Base-by-base conservation (phyloP, 129 eudicot genomes). In the Tagetes erecta region DNA sequence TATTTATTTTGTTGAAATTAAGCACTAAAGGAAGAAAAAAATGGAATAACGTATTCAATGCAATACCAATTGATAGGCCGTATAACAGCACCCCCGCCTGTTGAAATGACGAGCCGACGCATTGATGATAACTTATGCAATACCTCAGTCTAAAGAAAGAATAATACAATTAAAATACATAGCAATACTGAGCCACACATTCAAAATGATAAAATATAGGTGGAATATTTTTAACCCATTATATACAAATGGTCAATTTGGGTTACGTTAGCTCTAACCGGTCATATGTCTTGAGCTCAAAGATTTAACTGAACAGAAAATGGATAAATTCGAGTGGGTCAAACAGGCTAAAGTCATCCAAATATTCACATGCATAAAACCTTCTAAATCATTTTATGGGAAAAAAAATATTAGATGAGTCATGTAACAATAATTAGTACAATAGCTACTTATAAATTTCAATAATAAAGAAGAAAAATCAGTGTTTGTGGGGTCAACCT, bases 71-170 rank as follows among this genome's bases (percentile, higher is more conserved):
- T 94, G 46, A 90, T 63, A 73, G 96, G 97, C 68, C 99, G 89
- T 53, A 94, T 73, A 77, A 94, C 99, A n/a, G 96, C 99, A 75
- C 99, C 99, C 13, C 99, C 99, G 50, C 99, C 99, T 0, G 97
- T 91, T 40, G 99, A 94, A 83, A 90, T 80, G 78, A 94, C 92
- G 33, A 85, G 81, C 13, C 85, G 84, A 35, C 45, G 82, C 92
- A 75, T 80, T 14, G 67, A 64, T 52, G 96, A 94, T 44, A 88
- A 75, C 80, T 86, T 85, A 47, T 76, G 77, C 81, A 94, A 74
- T 51, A 88, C 93, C 74, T 90, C 89, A 58, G 96, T 90, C 98
- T 94, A 76, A 68, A 82, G 53, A 62, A 71, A 65, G 65, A 52
- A 55, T 12, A 44, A 36, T 52, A 62, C 51, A 1, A 34, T 63